Evolutionary conservation across 1,139 yeast genomes (phyloP).

Genomic region (Geotrichum klebahnii): DNA sequence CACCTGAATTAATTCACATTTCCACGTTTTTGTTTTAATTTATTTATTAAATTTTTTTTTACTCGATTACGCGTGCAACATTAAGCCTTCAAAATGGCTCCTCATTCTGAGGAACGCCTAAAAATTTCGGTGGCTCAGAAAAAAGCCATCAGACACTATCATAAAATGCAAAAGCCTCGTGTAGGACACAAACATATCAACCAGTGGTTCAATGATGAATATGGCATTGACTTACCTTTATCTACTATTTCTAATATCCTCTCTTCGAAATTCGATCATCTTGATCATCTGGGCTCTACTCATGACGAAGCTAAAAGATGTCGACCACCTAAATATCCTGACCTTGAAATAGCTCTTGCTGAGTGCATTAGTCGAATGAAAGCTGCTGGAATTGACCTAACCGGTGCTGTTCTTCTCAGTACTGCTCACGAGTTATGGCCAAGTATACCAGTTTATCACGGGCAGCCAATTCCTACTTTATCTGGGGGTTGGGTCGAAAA

Average conservation of each 20-base stretch:
- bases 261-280: conserved; percentile 21
- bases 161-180: conserved; percentile 18
- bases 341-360: conserved; percentile 21
- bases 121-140: conserved; percentile 23
- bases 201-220: conserved; percentile 19
- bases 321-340: conserved; percentile 22
- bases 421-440: conserved; percentile 21
- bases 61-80: too few relatives aligned
- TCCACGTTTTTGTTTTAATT: too few relatives aligned
- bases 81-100: conserved; percentile 7
- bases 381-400: conserved; percentile 18
- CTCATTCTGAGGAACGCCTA: conserved; percentile 22
- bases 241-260: conserved; percentile 23
- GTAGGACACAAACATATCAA: conserved; percentile 21
- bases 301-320: conserved; percentile 21
- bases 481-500: conserved; percentile 24
- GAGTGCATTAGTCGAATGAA: conserved; percentile 18
- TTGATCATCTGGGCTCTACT: conserved; percentile 20
- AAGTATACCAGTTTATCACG: conserved; percentile 18
- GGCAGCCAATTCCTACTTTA: conserved; percentile 16
- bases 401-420: conserved; percentile 20
- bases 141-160: conserved; percentile 21
- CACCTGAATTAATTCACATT: too few relatives aligned
- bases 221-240: conserved; percentile 20
- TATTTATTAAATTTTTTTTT: too few relatives aligned